Evolutionary conservation across 2,329 filamentous ascomycete genomes (phyloP).

Genomic region (Alternaria conjuncta): DNA sequence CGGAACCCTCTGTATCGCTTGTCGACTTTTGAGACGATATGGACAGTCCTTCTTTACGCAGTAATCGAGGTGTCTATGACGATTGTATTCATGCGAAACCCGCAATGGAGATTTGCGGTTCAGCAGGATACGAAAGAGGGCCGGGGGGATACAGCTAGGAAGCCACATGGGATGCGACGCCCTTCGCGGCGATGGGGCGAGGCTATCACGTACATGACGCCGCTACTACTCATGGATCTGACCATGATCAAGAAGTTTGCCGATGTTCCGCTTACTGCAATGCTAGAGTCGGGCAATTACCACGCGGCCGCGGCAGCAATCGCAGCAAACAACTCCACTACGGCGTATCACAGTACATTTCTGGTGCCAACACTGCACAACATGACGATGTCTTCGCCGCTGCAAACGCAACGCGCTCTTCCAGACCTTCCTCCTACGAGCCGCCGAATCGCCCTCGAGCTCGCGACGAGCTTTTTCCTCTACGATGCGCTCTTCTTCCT

Average conservation of each 20-base stretch:
- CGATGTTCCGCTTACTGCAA: not conserved
- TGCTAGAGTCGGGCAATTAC: not conserved
- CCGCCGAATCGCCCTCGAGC: not conserved
- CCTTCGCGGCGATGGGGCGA: not conserved
- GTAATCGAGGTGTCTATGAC: not conserved
- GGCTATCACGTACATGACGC: not conserved
- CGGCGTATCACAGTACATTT: not conserved
- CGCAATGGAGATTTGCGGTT: not conserved
- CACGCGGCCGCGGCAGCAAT: not conserved
- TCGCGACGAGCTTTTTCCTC: not conserved
- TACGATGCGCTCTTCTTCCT: not conserved
- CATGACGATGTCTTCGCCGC: not conserved
- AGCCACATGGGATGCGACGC: not conserved
- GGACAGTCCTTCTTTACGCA: not conserved
- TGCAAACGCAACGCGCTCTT: not conserved
- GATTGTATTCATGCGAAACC: not conserved
- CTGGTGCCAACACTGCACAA: not conserved
- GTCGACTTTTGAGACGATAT: not conserved
- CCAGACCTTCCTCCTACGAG: not conserved
- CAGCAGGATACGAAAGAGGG: not conserved
- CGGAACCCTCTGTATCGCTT: not conserved
- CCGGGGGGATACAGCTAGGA: not conserved
- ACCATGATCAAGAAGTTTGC: slow-evolving; percentile 1
- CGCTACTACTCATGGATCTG: not conserved
- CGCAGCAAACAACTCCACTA: not conserved